phyloP scores from a whole-genome alignment of 2,329 filamentous ascomycete species.

The Xylariaceae sp. region DNA sequence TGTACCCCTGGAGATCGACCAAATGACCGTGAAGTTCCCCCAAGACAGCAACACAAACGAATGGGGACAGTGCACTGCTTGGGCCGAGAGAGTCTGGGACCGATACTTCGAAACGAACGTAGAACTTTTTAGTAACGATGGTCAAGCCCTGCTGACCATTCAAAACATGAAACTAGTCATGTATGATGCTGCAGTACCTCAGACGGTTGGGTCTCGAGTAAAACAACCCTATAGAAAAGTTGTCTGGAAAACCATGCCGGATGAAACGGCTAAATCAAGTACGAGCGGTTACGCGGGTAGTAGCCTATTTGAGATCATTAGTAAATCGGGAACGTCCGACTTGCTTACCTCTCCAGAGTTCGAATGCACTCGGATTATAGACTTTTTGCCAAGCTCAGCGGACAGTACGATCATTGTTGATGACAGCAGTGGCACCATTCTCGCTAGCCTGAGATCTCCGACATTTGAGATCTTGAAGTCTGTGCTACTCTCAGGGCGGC shows the following conservation, averaged over 20 bases:
- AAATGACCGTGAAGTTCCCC: conserved; percentile 3
- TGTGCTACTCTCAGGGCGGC: conserved; percentile 15
- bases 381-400: too few relatives aligned
- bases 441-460: too few relatives aligned
- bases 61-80: conserved; percentile 17
- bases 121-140: conserved; percentile 3
- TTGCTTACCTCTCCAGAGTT: too few relatives aligned
- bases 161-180: conserved; percentile 10
- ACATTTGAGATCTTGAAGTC: conserved; percentile 18
- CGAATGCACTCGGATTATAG: too few relatives aligned
- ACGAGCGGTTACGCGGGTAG: too few relatives aligned
- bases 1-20: conserved; percentile 24
- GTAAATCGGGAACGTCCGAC: too few relatives aligned
- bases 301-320: too few relatives aligned
- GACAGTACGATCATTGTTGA: conserved; percentile 17
- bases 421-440: conserved; percentile 15
- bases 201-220: too few relatives aligned
- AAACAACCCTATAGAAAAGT: too few relatives aligned
- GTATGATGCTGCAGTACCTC: conserved; percentile 15
- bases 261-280: too few relatives aligned
- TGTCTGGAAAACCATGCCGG: too few relatives aligned
- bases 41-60: too few relatives aligned
- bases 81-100: conserved; percentile 16
- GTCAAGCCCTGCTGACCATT: conserved; percentile 9
- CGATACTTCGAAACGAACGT: conserved; percentile 16